These are phyloP conservation scores for Metarhizium album DNA, from an alignment of 2,329 filamentous ascomycete species.

Conservation along the genomic window DNA sequence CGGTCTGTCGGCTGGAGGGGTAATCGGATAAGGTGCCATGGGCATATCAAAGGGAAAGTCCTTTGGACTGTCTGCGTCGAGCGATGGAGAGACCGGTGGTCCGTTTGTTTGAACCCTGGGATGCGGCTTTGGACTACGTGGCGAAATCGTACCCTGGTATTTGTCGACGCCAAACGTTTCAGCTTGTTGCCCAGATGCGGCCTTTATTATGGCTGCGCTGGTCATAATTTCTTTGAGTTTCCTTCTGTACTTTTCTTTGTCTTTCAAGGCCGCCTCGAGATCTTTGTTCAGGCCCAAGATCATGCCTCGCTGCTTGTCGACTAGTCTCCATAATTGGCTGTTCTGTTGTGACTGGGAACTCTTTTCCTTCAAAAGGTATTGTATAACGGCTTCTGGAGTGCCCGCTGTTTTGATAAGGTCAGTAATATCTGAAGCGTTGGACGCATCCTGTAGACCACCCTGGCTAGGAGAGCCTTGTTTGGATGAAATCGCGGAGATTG, in stretches of 20 bases:
- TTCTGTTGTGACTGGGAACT: conserved; percentile 83
- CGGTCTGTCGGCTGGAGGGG: conserved; percentile 45
- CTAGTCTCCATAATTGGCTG: conserved; percentile 82
- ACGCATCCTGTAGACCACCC: conserved; percentile 44
- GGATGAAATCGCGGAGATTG: conserved; percentile 67
- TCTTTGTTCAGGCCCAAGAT: conserved; percentile 92
- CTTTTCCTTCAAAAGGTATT: conserved; percentile 85
- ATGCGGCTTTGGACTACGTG: conserved; percentile 15
- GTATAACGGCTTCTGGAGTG: conserved; percentile 78
- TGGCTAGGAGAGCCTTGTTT: conserved; percentile 38
- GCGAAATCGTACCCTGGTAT: conserved; percentile 8
- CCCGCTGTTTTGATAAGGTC: conserved; percentile 74
- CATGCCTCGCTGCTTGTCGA: conserved; percentile 93
- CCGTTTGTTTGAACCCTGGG: conserved; percentile 2
- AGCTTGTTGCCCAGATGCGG: conserved; percentile 13
- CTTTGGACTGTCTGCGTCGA: conserved; percentile 38
- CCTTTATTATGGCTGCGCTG: conserved; percentile 22
- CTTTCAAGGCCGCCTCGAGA: conserved; percentile 78
- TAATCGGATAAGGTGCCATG: conserved; percentile 54
- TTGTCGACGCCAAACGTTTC: conserved; percentile 5
- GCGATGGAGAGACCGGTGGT: conserved; percentile 3
- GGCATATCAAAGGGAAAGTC: conserved; percentile 49
- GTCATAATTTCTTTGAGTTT: conserved; percentile 69
- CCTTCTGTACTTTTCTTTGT: conserved; percentile 87
- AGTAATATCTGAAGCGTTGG: conserved; percentile 64